phyloP scores from a whole-genome alignment of 1,284 basidiomycete species.

The Trichosporon sp. region DNA sequence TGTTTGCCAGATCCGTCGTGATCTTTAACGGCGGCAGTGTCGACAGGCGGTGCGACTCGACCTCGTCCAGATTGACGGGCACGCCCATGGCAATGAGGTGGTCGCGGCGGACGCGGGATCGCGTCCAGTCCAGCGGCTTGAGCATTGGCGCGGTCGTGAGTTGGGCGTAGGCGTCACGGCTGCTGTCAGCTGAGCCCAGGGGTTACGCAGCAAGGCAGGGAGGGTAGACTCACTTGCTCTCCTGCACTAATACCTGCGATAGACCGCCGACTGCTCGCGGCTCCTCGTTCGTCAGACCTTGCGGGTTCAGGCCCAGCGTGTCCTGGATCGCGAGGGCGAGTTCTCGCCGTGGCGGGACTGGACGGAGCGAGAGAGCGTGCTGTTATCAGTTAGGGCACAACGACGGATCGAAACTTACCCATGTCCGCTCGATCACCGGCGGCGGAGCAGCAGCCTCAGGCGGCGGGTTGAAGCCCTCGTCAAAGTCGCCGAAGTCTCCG shows the following conservation, averaged over 20 bases:
- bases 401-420: conserved; percentile 7
- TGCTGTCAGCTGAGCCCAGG: conserved; percentile 39
- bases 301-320: conserved; percentile 56
- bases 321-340: conserved; percentile 60
- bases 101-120: conserved; percentile 77
- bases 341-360: conserved; percentile 57
- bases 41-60: conserved; percentile 65
- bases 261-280: conserved; percentile 73
- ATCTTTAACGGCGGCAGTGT: conserved; percentile 72
- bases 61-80: conserved; percentile 85
- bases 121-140: conserved; percentile 80
- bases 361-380: conserved; percentile 61
- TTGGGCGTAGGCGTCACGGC: conserved; percentile 68
- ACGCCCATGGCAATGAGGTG: conserved; percentile 84
- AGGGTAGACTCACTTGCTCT: conserved; percentile 60
- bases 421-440: conserved; percentile 26
- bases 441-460: conserved; percentile 25
- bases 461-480: conserved; percentile 27
- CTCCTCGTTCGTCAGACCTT: conserved; percentile 61
- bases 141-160: conserved; percentile 52
- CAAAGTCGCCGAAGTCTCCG: conserved; percentile 55
- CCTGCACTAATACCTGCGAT: conserved; percentile 65
- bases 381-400: conserved; percentile 42
- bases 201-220: conserved; percentile 9
- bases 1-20: conserved; percentile 53